A percentile compares a stretch with the other conserved stretches of the same genome.
Evolutionary conservation across 225 moss, liverwort and hornwort species (phyloP).

Genomic region (Sphagnum tenellum): DNA sequence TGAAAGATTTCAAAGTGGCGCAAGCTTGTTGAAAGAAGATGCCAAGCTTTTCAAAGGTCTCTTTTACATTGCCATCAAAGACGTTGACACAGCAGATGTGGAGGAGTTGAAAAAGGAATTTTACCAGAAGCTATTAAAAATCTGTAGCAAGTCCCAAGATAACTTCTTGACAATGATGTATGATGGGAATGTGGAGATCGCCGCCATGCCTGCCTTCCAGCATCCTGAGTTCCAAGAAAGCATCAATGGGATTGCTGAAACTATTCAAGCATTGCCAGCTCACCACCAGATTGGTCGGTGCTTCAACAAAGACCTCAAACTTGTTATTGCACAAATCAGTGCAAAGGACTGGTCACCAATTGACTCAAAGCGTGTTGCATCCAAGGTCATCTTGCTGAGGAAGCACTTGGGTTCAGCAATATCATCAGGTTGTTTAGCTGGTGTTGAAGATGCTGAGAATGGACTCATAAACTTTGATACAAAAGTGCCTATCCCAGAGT

Average conservation of each 20-base stretch:
- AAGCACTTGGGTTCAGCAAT: conserved; percentile 24
- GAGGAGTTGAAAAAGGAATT: conserved; percentile 52
- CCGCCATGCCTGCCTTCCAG: conserved; percentile 57
- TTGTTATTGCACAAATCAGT: conserved; percentile 39
- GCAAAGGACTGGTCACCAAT: conserved; percentile 52
- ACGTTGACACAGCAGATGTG: conserved; percentile 50
- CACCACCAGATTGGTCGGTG: conserved; percentile 21
- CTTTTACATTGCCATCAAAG: conserved; percentile 62
- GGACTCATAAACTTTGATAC: conserved; percentile 25
- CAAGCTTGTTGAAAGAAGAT: conserved; percentile 26
- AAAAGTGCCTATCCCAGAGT: conserved; percentile 15
- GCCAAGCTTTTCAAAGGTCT: conserved; percentile 39
- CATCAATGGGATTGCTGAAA: conserved; percentile 31
- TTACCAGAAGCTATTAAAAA: conserved; percentile 27
- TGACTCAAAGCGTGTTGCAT: conserved; percentile 45
- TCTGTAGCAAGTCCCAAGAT: conserved; percentile 31
- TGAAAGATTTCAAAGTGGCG: conserved; percentile 32
- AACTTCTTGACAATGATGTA: conserved; percentile 67
- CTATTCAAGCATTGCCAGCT: conserved; percentile 11
- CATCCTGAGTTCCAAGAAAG: conserved; percentile 41
- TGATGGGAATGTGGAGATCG: conserved; percentile 38
- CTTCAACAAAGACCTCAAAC: conserved; percentile 38
- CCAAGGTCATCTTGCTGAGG: conserved; percentile 22
- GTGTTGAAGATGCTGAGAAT: conserved; percentile 1
- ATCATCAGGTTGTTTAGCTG: conserved; percentile 17